Evolutionary conservation across 2,329 filamentous ascomycete genomes (phyloP).

Genomic region (Zalaria obscura): DNA sequence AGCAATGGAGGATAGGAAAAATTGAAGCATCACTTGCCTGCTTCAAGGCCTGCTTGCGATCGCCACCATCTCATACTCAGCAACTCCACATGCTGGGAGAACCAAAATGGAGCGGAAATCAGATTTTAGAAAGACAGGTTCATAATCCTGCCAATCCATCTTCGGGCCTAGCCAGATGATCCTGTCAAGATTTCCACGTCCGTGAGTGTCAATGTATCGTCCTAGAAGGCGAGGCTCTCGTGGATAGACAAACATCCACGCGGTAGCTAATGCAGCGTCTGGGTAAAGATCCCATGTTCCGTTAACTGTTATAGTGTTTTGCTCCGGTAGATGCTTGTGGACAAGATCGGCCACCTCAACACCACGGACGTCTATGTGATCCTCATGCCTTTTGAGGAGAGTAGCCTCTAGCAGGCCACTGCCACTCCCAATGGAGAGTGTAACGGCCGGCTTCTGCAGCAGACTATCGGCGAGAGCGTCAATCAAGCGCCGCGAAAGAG

Average conservation of each 20-base stretch:
- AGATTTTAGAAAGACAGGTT: conserved; percentile 6
- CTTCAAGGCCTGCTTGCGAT: conserved; percentile 5
- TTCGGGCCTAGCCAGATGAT: conserved; percentile 30
- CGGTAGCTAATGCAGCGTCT: conserved; percentile 25
- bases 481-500: conserved; percentile 5
- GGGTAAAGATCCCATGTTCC: conserved; percentile 30
- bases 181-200: conserved; percentile 14
- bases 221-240: conserved; percentile 30
- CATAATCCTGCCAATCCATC: conserved; percentile 23
- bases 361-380: conserved; percentile 23
- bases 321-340: conserved; percentile 30
- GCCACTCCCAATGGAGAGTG: conserved; percentile 35
- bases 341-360: conserved; percentile 33
- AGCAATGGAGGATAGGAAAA: no score
- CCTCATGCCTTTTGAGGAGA: conserved; percentile 18
- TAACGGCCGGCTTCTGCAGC: conserved; percentile 9
- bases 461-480: conserved; percentile 2
- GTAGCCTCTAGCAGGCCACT: conserved; percentile 36
- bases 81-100: conserved; percentile 5
- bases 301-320: conserved; percentile 27
- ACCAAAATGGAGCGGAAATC: conserved; percentile 5
- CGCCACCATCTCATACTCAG: conserved; percentile 10
- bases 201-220: conserved; percentile 27
- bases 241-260: conserved; percentile 42
- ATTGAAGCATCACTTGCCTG: background rate